Evolutionary conservation across 495 filamentous ascomycete species (phyloP), one percentile per base, ranked within the genome.

Genomic region (Penicillium mononematosum): DNA sequence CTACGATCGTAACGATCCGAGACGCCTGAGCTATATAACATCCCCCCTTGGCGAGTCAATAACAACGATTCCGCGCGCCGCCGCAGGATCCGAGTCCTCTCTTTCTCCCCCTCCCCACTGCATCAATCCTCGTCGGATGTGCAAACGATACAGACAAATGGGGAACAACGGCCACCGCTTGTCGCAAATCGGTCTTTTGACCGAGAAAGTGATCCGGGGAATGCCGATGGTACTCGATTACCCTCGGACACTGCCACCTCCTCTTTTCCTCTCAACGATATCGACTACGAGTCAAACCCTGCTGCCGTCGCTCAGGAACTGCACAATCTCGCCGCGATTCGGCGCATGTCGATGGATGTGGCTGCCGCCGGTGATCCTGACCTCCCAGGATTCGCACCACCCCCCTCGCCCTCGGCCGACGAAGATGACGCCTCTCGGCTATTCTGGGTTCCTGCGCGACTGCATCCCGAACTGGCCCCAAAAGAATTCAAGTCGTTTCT

Each of bases 281-380:
- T 97, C 59, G 92, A 96, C 76, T 92, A 92, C 68, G 88, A 91
- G 71, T 91, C 89, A 14, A 85, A 93, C 63, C 88, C 95, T 12
- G 90, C 88, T 47, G 93, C 92, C 56, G 91, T 99, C 17, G 91
- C 90, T 31, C 91, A 98, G 68, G 94, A 99, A 75, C 75, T 98
- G 45, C 96, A 87, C 72, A 99, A 98, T 67, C 74, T 99, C 50
- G 92, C 96, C 65, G 94, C 95, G 12, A 83, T 99, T 56, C 86
- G 94, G 58, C 87, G 94, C 55, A 93, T 99, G 90, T 98, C 94
- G 16, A 98, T 99, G 95, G 92, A 97, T 72, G 94, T 96, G 14
- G 88, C 89, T 52, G 89, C 87, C 41, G 84, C 88, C n/a, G 85
- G 83, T 53, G 94, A 99, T 69, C 94, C 94, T 5, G 94, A 99